Conservation (phyloP, 2,329 filamentous ascomycete species). For the Aureobasidium namibiae region DNA sequence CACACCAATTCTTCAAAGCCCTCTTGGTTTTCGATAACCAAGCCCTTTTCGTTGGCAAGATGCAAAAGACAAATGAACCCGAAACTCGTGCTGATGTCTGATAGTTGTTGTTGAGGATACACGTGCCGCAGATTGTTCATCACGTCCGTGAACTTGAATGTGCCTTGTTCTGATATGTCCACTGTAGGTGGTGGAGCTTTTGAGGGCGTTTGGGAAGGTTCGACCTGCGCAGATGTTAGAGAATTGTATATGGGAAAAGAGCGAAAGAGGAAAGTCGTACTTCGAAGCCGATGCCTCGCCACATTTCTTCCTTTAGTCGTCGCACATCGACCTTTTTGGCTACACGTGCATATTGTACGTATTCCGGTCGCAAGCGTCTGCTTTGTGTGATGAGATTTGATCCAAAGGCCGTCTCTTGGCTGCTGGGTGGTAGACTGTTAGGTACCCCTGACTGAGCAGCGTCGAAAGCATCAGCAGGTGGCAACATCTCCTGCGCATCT, state of each 20-base stretch:
- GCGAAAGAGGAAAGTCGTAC: slow-evolving; percentile 8
- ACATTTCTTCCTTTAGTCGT: slow-evolving; percentile 57
- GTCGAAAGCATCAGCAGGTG: slow-evolving; percentile 49
- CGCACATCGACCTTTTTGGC: slow-evolving; percentile 61
- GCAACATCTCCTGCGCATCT: slow-evolving; percentile 72
- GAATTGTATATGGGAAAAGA: background rate
- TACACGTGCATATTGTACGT: slow-evolving; percentile 56
- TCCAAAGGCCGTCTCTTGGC: slow-evolving; percentile 49
- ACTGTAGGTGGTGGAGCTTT: slow-evolving; percentile 24
- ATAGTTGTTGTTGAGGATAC: slow-evolving; percentile 78
- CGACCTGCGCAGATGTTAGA: slow-evolving; percentile 16
- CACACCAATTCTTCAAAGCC: slow-evolving; percentile 42
- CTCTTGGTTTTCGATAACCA: slow-evolving; percentile 61
- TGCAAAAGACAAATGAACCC: slow-evolving; percentile 93
- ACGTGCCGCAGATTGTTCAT: slow-evolving; percentile 83
- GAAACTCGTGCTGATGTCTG: slow-evolving; percentile 85
- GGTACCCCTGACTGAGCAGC: slow-evolving; percentile 26
- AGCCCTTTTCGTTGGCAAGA: slow-evolving; percentile 84
- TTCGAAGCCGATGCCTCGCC: slow-evolving; percentile 51
- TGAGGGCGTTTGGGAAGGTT: slow-evolving; percentile 30
- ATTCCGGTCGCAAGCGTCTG: slow-evolving; percentile 52
- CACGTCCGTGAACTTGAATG: slow-evolving; percentile 78
- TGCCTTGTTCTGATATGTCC: slow-evolving; percentile 38
- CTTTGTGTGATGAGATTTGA: slow-evolving; percentile 55
- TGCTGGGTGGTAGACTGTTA: slow-evolving; percentile 31